These are phyloP conservation scores for Dictyostelium capitatum DNA, from an alignment of 78 protist genomes.

Conservation along the genomic window DNA sequence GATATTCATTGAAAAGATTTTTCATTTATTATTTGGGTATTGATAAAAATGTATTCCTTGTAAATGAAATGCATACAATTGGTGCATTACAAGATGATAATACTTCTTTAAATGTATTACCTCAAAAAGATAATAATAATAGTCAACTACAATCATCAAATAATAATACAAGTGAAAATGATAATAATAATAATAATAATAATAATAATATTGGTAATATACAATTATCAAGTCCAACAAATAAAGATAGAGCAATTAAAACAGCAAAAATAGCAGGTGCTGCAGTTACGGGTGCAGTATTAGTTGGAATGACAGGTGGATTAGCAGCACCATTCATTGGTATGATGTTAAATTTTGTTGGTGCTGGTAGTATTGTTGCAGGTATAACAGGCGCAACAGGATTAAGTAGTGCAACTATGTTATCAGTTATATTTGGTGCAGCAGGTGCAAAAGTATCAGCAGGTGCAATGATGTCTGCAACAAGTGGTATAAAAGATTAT, in stretches of 20 bases:
- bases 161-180: not conserved
- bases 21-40: constrained; percentile 61
- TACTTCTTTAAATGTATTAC: not conserved
- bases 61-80: constrained; percentile 61
- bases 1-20: constrained; percentile 42
- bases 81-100: constrained; percentile 49
- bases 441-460: constrained; percentile 74
- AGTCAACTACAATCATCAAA: not conserved
- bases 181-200: not conserved
- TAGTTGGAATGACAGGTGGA: constrained; percentile 71
- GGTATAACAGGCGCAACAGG: constrained; percentile 48
- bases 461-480: constrained; percentile 38
- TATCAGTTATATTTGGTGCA: constrained; percentile 60
- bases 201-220: not conserved
- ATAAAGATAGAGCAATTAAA: constrained; percentile 25
- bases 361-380: constrained; percentile 48
- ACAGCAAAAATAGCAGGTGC: constrained; percentile 75
- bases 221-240: not conserved
- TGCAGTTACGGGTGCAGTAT: constrained; percentile 65
- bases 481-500: constrained; percentile 56
- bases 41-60: constrained; percentile 1
- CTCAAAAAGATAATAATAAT: not conserved
- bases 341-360: constrained; percentile 25
- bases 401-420: constrained; percentile 52
- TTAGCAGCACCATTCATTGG: constrained; percentile 68